A percentile compares a stretch with the other conserved stretches of the same genome.
These are phyloP conservation scores for Xerocomus potaroensis DNA, from an alignment of 768 basidiomycete genomes.

Conservation along the genomic window DNA sequence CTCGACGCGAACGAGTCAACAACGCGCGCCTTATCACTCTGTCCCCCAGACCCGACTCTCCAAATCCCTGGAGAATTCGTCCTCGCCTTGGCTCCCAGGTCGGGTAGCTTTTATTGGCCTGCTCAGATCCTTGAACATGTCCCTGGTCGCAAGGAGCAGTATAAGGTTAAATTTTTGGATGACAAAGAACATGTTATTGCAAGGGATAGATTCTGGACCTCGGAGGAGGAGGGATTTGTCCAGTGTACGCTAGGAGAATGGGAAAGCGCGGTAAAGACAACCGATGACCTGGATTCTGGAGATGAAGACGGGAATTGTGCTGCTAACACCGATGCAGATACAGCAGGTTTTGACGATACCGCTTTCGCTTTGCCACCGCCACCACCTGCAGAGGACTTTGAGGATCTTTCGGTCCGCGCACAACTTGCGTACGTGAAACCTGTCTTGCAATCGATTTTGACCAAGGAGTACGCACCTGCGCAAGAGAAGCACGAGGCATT, in stretches of 20 bases:
- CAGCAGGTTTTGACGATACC: conserved; percentile 10
- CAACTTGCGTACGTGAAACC: conserved; percentile 68
- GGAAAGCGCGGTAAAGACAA: conserved; percentile 38
- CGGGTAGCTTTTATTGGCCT: conserved; percentile 55
- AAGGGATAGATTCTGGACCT: conserved; percentile 53
- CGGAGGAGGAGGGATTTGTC: conserved; percentile 56
- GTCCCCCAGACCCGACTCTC: conserved; percentile 44
- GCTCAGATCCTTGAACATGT: conserved; percentile 54
- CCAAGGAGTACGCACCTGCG: conserved; percentile 52
- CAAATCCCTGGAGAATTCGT: conserved; percentile 67
- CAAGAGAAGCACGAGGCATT: conserved; percentile 46
- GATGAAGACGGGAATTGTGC: conserved; percentile 23
- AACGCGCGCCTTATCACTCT: conserved; percentile 34
- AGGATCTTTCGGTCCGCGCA: conserved; percentile 43
- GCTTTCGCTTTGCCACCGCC: conserved; percentile 27
- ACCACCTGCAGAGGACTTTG: conserved; percentile 47
- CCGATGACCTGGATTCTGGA: conserved; percentile 27
- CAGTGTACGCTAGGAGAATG: conserved; percentile 61
- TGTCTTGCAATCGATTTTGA: conserved; percentile 56
- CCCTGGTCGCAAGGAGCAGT: conserved; percentile 40
- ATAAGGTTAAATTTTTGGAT: conserved; percentile 59
- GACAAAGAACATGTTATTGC: conserved; percentile 37
- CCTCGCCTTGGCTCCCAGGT: conserved; percentile 41
- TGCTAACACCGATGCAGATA: conserved; percentile 34
- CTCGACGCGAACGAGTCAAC: conserved; percentile 7